Evolutionary conservation across 2,329 filamentous ascomycete genomes (phyloP), one percentile per base, ranked within the genome.

Genomic region (Exserohilum rostratum): DNA sequence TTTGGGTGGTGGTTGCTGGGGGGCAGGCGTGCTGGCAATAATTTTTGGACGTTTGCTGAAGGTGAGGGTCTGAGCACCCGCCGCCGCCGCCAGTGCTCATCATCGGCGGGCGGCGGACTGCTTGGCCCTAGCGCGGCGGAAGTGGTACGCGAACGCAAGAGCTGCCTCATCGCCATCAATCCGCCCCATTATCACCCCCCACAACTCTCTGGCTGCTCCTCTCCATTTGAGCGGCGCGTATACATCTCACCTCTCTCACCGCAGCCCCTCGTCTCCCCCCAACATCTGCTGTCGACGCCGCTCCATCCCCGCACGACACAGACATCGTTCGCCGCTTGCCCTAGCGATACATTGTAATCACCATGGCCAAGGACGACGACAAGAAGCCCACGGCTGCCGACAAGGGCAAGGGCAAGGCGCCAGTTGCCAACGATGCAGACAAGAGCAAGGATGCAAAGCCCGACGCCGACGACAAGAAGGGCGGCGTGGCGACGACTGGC

Each of bases 321-420:
- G 30, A 56, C 58, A 55, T 61, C 53, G 58, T 64, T 73, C 68
- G 70, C 69, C 72, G 72, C 71, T 63, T 63, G 62, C 63, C 63
- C 61, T 66, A 72, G 70, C 69, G 71, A 58, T 64, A 50, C 50
- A 53, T 65, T 60, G 66, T 70, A 69, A 70, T 68, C 79, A 96
- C 52, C 65, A 81, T 98, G 95, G 93, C 93, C 80, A 90, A 96
- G 83, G 91, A 96, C 79, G 91, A 89, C 81, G 90, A 96, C 80
- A 85, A 87, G 80, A 85, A 88, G 83, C 84, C 90, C 77, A 90
- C 90, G 79, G 82, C 89, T 76, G 85, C 87, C 76, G 91, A 96
- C 79, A 98, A 98, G 85, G 93, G 92, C 79, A 99, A 99, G 84
- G 93, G 87, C 75, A 99, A 98, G 83, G 91, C 88, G 61, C 83